Evolutionary conservation across 2,329 filamentous ascomycete genomes (phyloP), one percentile per base, ranked within the genome.

Genomic region (Penicillium sp.): DNA sequence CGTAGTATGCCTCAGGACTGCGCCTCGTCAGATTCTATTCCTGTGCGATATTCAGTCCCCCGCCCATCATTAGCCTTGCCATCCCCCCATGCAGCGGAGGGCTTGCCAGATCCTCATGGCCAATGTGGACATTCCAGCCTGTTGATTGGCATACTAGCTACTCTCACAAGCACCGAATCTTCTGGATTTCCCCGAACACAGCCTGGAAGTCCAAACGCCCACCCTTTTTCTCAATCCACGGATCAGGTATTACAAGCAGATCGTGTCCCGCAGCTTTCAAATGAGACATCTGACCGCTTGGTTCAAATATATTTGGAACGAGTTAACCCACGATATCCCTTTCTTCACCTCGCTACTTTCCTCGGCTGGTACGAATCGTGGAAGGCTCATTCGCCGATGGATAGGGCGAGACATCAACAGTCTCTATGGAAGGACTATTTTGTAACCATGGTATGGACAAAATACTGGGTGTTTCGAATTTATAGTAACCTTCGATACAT

Each of bases 281-380:
- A 38, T n/a, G 31, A 51, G 33, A 19, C 38, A 17, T 47, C 53
- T 50, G 49, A 58, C 55, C 13, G 51, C 1, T 41, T 58, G 13
- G 41, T 62, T 12, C 36, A 57, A 27, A 44, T 60, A 17, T 62
- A 64, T 31, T 42, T 62, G 19, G 57, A 64, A 48, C 27, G 60
- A 44, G 61, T 64, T 12, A 64, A 64, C 12, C 61, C 60, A 17
- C 57, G 60, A 31, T 63, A 63, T 44, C 61, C 61, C 1, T 63
- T 63, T 21, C 53, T 63, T 31, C 59, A 59, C 39, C 48, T 43
- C 2, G 38, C 54, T 21, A 59, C 56, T 17, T 63, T 63, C 23
- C 15, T 57, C 8, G 35, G 38, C 15, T 63, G 61, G 61, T 61
- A 61, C 42, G 31, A 48, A 42, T 59, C 53, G 2, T 63, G 61